Evolutionary conservation across 169 alveolate genomes (phyloP).

Genomic region (Babesia ovis): DNA sequence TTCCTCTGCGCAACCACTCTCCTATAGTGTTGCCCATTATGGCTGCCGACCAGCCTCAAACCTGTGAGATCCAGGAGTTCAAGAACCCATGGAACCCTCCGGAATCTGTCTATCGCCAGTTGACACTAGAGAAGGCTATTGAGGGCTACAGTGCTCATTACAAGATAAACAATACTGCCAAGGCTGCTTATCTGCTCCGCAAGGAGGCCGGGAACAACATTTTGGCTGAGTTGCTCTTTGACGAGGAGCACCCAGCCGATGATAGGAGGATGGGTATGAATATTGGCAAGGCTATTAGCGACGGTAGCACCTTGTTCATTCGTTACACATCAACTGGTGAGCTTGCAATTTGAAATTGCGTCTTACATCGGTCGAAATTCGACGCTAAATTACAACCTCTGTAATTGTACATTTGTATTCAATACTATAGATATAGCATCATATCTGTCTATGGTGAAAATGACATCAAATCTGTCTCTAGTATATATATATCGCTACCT

Average conservation of each 20-base stretch:
- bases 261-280: constrained; percentile 29
- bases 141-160: constrained; percentile 27
- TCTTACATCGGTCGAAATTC: no score
- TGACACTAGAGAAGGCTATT: constrained; percentile 38
- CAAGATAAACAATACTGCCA: constrained; percentile 19
- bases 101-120: constrained; percentile 25
- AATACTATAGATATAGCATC: no score
- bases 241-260: constrained; percentile 51
- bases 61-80: constrained; percentile 63
- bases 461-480: no score
- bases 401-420: no score
- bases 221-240: constrained; percentile 62
- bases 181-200: constrained; percentile 54
- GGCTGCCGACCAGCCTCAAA: constrained; percentile 65
- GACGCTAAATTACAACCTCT: no score
- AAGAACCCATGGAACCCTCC: constrained; percentile 72
- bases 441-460: no score
- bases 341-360: constrained; percentile 47
- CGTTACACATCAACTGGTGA: constrained; percentile 57
- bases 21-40: constrained; percentile 56
- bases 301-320: constrained; percentile 57
- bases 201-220: constrained; percentile 66
- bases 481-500: no score
- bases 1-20: constrained; percentile 50
- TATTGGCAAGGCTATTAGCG: constrained; percentile 31